Conservation (phyloP, 1,284 basidiomycete species). For the Xanthoconium separans region DNA sequence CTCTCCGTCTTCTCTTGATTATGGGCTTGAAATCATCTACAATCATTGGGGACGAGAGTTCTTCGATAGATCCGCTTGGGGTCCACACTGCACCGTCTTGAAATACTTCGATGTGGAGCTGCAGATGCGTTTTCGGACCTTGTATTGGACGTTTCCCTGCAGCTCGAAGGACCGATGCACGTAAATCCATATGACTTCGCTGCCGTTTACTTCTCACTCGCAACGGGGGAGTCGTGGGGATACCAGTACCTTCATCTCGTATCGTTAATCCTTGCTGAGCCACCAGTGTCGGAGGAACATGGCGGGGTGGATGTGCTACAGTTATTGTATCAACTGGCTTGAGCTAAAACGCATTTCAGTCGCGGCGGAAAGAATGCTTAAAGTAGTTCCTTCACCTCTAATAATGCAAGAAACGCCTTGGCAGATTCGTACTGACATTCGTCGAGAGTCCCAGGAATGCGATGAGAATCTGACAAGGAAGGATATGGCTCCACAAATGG, state of each 20-base stretch:
- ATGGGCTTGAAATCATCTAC: neutral
- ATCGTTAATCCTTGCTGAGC: neutral
- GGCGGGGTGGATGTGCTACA: constrained; percentile 10
- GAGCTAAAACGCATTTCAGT: constrained; percentile 8
- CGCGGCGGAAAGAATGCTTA: neutral
- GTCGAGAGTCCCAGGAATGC: constrained; percentile 11
- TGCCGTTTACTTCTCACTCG: neutral
- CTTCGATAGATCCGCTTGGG: constrained; percentile 30
- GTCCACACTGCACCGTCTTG: constrained; percentile 28
- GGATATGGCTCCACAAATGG: constrained; percentile 24
- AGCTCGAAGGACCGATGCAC: constrained; percentile 6
- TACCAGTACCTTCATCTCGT: neutral
- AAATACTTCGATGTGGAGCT: constrained; percentile 37
- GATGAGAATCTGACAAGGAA: neutral
- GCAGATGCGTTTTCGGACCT: constrained; percentile 26
- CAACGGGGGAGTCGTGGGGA: neutral
- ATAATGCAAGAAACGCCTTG: constrained; percentile 3
- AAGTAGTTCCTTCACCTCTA: constrained; percentile 15
- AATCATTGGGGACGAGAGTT: constrained; percentile 9
- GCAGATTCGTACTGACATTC: neutral
- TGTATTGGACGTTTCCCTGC: constrained; percentile 6
- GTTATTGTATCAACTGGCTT: constrained; percentile 23
- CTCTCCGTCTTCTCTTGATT: constrained; percentile 1
- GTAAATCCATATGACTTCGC: constrained; percentile 23
- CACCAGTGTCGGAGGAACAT: constrained; percentile 4